These are phyloP conservation scores for Farysia itapuensis DNA, from an alignment of 1,284 basidiomycete species.

Conservation along the genomic window DNA sequence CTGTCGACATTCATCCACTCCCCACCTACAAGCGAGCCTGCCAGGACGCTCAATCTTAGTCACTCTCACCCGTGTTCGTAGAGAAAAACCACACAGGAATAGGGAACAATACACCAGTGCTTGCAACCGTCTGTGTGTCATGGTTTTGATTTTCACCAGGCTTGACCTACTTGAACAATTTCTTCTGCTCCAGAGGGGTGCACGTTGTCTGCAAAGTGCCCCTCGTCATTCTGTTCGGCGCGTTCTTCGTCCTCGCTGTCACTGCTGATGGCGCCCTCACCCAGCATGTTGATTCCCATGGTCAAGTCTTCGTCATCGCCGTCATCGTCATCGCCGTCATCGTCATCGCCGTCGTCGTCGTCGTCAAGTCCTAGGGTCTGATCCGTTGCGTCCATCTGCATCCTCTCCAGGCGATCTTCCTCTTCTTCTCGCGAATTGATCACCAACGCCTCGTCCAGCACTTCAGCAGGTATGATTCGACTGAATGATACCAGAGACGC, in stretches of 20 bases:
- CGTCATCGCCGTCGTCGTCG: constrained; percentile 15
- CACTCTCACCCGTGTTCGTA: too few species aligned
- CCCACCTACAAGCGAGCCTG: too few species aligned
- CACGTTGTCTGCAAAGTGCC: background rate
- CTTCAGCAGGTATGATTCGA: constrained; percentile 29
- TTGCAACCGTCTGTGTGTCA: too few species aligned
- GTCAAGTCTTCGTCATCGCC: background rate
- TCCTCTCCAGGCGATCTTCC: constrained; percentile 19
- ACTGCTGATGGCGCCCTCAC: too few species aligned
- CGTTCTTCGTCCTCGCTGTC: background rate
- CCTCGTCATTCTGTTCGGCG: background rate
- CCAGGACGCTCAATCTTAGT: too few species aligned
- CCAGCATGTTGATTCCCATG: background rate
- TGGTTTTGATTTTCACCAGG: too few species aligned
- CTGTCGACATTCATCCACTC: too few species aligned
- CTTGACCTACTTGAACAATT: constrained; percentile 1
- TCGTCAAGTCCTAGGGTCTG: constrained; percentile 11
- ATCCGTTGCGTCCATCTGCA: constrained; percentile 4
- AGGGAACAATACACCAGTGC: too few species aligned
- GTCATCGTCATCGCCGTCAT: constrained; percentile 7
- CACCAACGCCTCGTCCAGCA: constrained; percentile 38
- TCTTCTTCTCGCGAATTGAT: constrained; percentile 31
- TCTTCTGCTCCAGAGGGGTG: background rate
- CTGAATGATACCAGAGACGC: constrained; percentile 28
- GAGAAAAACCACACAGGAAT: too few species aligned